Evolutionary conservation across 768 basidiomycete genomes (phyloP), one percentile per base, ranked within the genome.

Genomic region (Leccinellum albellum): DNA sequence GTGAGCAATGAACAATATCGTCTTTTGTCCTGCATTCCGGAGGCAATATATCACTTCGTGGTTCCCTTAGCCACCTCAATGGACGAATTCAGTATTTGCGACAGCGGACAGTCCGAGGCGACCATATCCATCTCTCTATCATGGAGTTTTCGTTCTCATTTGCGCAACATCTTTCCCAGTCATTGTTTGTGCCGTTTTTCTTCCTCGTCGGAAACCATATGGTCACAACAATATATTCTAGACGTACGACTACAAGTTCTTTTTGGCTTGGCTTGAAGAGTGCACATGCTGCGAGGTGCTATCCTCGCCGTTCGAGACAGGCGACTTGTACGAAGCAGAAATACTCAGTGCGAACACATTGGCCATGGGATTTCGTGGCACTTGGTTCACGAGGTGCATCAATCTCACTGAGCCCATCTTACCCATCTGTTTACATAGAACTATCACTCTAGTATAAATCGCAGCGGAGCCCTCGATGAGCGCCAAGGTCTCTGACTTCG

Each of bases 371-470:
- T 51, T n/a, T 37, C 20, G 4, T 13, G 17, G 6, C 29, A 42
- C 29, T 9, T 33, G n/a, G 15, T 5, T 32, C 40, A 24, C 23
- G 40, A 24, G 28, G 28, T 45, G 50, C 37, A 26, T 35, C 37
- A 21, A 42, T 53, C 40, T 23, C 35, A 28, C 17, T 28, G 29
- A 24, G 31, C 17, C 20, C 17, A 44, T 12, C 21, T 6, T 40
- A 51, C 28, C 29, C 24, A 17, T 9, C 0, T 15, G 20, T 29
- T 21, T 5, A 10, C 28, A 42, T 29, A 37, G 24, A 6, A 28
- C 20, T 17, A 31, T 28, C 20, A 20, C 26, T 33, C 24, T 20
- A 45, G 51, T 55, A 63, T 44, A 60, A 56, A 60, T 42, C 15
- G 37, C 44, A 24, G 28, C 26, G 32, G 46, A 31, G 15, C 31